These are phyloP conservation scores for Colletotrichum eremochloae DNA, from an alignment of 2,329 filamentous ascomycete species.

Conservation along the genomic window DNA sequence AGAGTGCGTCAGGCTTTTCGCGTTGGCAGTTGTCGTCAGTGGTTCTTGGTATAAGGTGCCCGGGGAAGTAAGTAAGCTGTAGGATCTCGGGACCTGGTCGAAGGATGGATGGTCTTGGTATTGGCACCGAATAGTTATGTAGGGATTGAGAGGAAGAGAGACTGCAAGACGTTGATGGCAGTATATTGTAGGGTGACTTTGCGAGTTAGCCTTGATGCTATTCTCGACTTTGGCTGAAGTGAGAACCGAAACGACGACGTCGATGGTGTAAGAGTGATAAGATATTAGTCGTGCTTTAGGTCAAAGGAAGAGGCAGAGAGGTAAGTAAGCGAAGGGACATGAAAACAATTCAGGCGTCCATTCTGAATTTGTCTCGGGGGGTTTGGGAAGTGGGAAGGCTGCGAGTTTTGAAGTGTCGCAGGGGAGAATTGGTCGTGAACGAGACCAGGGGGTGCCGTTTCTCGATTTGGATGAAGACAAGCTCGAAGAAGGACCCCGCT, in stretches of 20 bases:
- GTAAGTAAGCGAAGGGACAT: neutral
- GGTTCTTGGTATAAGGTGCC: conserved; percentile 9
- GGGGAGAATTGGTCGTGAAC: conserved; percentile 29
- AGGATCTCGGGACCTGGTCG: neutral
- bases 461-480: conserved; percentile 41
- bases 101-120: conserved; percentile 12
- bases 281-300: conserved; percentile 38
- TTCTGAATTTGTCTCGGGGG: conserved; percentile 6
- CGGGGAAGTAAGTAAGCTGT: conserved; percentile 7
- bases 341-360: conserved; percentile 35
- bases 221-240: neutral
- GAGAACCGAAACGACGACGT: neutral
- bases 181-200: conserved; percentile 24
- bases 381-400: conserved; percentile 36
- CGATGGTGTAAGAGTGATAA: conserved; percentile 17
- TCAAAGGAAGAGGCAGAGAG: conserved; percentile 19
- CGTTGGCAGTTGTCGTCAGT: conserved; percentile 7
- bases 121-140: neutral
- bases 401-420: conserved; percentile 38
- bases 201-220: neutral
- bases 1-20: conserved; percentile 11
- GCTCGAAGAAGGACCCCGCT: conserved; percentile 29
- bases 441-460: conserved; percentile 23
- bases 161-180: conserved; percentile 13
- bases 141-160: neutral